phyloP scores from a whole-genome alignment of 148 eudicot species.

The Rhododendron mucronatum region DNA sequence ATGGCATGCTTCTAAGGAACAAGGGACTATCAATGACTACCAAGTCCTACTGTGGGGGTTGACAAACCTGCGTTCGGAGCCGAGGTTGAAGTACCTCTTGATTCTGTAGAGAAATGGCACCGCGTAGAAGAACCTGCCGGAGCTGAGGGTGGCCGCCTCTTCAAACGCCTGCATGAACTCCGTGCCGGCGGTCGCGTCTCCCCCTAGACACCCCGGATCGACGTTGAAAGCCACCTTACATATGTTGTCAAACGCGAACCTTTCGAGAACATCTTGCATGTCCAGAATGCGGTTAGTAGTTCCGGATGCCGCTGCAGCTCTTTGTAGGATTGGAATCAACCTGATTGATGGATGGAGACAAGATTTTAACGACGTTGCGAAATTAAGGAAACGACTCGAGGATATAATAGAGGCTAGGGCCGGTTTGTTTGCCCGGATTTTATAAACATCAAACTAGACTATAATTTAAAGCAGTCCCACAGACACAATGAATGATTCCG shows the following conservation, averaged over 20 bases:
- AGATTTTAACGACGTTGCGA: no score
- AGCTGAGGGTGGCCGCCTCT: constrained; percentile 45
- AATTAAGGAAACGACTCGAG: no score
- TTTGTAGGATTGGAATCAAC: constrained; percentile 38
- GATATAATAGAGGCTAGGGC: no score
- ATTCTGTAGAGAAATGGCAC: constrained; percentile 28
- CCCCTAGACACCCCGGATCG: constrained; percentile 61
- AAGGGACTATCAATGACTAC: no score
- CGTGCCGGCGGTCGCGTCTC: constrained; percentile 27
- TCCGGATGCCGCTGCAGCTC: constrained; percentile 13
- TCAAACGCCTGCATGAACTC: constrained; percentile 68
- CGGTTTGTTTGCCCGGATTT: no score
- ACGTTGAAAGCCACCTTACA: constrained; percentile 63
- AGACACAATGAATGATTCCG: no score
- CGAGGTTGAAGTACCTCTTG: constrained; percentile 42
- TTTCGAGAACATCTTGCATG: constrained; percentile 56
- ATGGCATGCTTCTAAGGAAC: no score
- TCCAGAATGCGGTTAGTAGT: constrained; percentile 21
- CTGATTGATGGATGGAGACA: constrained; percentile 8
- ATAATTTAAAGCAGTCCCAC: no score
- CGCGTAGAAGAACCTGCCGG: constrained; percentile 48
- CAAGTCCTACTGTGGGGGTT: no score
- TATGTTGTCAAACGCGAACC: constrained; percentile 62
- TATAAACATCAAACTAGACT: no score
- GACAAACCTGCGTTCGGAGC: constrained; percentile 35